These are phyloP conservation scores for Amaranthus tricolor DNA, from an alignment of 179 eudicot species.

Conservation along the genomic window DNA sequence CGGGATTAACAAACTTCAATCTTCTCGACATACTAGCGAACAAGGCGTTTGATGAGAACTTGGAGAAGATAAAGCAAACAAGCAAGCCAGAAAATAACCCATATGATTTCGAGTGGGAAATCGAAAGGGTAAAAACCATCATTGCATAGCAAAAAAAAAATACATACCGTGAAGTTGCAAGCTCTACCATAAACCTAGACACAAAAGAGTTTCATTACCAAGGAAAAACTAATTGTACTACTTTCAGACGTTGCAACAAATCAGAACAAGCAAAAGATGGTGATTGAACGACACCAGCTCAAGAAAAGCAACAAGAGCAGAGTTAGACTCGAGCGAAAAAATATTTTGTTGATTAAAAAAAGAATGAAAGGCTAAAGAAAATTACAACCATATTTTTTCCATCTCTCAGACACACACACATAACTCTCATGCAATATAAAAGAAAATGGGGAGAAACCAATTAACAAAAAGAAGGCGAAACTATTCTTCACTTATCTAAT, in stretches of 20 bases:
- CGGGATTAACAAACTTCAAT: too few relatives aligned
- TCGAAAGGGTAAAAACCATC: not conserved
- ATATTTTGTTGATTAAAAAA: too few relatives aligned
- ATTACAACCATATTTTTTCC: not conserved
- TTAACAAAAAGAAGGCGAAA: not conserved
- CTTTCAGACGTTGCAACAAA: not conserved
- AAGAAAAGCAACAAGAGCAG: not conserved
- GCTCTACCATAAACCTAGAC: not conserved
- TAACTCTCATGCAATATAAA: not conserved
- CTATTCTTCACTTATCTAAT: not conserved
- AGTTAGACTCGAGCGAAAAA: not conserved
- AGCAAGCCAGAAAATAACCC: not conserved
- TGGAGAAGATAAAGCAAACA: not conserved
- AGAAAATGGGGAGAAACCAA: not conserved
- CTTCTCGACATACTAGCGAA: too few relatives aligned
- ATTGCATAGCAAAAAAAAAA: not conserved
- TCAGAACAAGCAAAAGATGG: not conserved
- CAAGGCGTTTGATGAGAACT: not conserved
- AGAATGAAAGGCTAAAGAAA: not conserved
- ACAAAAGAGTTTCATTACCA: not conserved
- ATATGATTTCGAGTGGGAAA: not conserved
- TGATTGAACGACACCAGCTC: not conserved
- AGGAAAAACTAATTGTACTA: not conserved
- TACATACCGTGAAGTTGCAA: not conserved
- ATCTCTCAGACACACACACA: slow-evolving; percentile 4